Conservation (phyloP, 176 grass and related monocot species). For the Cymbopogon citratus region DNA sequence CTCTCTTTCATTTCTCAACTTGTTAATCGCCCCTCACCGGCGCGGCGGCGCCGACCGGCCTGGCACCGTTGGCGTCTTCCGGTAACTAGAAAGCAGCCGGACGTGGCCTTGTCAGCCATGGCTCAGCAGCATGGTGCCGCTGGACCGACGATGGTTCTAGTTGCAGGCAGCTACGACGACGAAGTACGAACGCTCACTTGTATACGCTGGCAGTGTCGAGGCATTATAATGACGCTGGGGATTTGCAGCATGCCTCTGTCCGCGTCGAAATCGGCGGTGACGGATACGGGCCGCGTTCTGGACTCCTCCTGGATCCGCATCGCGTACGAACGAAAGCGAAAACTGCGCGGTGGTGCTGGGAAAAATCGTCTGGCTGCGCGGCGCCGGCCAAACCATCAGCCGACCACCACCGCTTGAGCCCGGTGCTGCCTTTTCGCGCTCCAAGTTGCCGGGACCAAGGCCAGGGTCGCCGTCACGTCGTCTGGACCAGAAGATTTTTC, state of each 20-base stretch:
- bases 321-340: constrained; percentile 39
- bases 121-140: neutral
- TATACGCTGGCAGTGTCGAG: neutral
- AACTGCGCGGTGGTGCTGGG: neutral
- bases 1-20: neutral
- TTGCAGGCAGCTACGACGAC: neutral
- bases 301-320: neutral
- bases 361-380: neutral
- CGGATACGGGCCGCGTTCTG: neutral
- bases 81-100: neutral
- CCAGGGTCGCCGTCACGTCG: neutral
- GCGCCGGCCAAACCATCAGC: neutral
- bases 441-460: neutral
- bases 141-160: neutral
- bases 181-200: neutral
- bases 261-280: constrained; percentile 8
- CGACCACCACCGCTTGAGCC: neutral
- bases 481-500: constrained; percentile 13
- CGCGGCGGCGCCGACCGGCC: neutral
- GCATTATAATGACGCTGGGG: neutral
- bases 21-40: neutral
- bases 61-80: neutral
- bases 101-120: neutral
- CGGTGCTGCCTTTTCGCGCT: too few relatives aligned
- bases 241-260: neutral